Percentiles rank a stretch among this genome's conserved stretches.
These are phyloP conservation scores for Rubia yunnanensis DNA, from an alignment of 257 asterid species.

Conservation along the genomic window DNA sequence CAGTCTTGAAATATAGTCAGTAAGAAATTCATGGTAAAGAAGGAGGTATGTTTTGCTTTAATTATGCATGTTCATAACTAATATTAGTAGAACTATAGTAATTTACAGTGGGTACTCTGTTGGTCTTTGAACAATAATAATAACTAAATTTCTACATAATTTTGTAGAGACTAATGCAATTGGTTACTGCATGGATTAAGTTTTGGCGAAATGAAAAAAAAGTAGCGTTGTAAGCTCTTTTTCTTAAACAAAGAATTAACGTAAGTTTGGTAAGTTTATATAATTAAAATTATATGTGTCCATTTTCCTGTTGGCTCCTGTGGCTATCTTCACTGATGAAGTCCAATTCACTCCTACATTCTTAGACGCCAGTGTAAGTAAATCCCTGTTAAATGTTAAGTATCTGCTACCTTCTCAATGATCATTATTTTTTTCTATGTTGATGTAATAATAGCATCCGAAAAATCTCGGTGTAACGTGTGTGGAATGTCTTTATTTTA, in stretches of 20 bases:
- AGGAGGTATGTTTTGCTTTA: constrained; percentile 53
- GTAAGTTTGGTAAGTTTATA: constrained; percentile 20
- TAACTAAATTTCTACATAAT: not conserved
- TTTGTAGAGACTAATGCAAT: not conserved
- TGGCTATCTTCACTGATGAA: constrained; percentile 37
- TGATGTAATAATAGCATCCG: too few species aligned
- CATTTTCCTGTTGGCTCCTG: constrained; percentile 40
- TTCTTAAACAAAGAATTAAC: constrained; percentile 15
- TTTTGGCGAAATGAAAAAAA: not conserved
- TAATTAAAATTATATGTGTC: constrained; percentile 51
- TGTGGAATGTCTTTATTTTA: too few species aligned
- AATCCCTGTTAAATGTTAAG: not conserved
- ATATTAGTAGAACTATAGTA: too few species aligned
- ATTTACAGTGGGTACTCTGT: not conserved
- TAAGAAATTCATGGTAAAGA: constrained; percentile 87
- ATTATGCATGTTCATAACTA: not conserved
- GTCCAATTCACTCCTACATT: constrained; percentile 58
- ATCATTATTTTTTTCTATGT: too few species aligned
- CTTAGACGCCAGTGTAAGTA: constrained; percentile 66
- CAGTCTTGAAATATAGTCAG: constrained; percentile 95
- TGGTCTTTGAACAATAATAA: not conserved
- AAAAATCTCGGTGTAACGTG: too few species aligned
- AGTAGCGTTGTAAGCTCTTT: not conserved
- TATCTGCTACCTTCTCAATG: too few species aligned
- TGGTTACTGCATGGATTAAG: not conserved